Conservation (phyloP, 2,329 filamentous ascomycete species). For the Colletotrichum lini region DNA sequence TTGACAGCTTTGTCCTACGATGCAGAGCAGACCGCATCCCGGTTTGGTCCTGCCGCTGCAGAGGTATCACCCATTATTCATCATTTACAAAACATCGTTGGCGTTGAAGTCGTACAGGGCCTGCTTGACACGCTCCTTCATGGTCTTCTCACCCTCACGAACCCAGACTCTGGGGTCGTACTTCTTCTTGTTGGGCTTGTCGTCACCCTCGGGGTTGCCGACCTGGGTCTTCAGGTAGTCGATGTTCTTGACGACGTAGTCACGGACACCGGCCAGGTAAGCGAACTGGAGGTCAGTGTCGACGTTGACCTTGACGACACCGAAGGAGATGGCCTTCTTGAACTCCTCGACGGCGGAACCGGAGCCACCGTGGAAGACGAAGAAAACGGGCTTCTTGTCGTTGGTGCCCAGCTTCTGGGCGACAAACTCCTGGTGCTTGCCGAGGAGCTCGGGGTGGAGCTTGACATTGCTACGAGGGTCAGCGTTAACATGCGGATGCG, state of each 20-base stretch:
- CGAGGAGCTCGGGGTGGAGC: conserved; percentile 94
- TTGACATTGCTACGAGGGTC: conserved; percentile 77
- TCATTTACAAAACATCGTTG: conserved; percentile 78
- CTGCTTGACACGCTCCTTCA: conserved; percentile 84
- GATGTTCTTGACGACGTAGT: conserved; percentile 95
- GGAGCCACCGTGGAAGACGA: conserved; percentile 99
- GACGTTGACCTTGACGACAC: conserved; percentile 99
- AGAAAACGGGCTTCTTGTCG: conserved; percentile 94
- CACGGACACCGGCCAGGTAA: conserved; percentile 92
- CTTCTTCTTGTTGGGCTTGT: conserved; percentile 99
- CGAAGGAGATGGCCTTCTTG: conserved; percentile 87
- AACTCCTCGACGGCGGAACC: conserved; percentile 94
- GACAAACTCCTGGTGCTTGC: conserved; percentile 96
- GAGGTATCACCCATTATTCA: conserved; percentile 41
- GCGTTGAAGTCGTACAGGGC: conserved; percentile 95
- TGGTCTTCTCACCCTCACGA: conserved; percentile 96
- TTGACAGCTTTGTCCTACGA: conserved; percentile 27
- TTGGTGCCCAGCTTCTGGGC: conserved; percentile 81
- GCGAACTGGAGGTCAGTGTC: conserved; percentile 98
- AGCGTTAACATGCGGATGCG: conserved; percentile 17
- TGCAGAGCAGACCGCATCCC: conserved; percentile 30
- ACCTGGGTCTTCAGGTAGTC: conserved; percentile 89
- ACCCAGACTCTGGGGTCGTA: conserved; percentile 93
- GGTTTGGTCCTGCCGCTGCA: conserved; percentile 27
- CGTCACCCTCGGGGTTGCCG: conserved; percentile 93